phyloP scores from a whole-genome alignment of 2,329 filamentous ascomycete genomes.

The Cytospora piceicola region DNA sequence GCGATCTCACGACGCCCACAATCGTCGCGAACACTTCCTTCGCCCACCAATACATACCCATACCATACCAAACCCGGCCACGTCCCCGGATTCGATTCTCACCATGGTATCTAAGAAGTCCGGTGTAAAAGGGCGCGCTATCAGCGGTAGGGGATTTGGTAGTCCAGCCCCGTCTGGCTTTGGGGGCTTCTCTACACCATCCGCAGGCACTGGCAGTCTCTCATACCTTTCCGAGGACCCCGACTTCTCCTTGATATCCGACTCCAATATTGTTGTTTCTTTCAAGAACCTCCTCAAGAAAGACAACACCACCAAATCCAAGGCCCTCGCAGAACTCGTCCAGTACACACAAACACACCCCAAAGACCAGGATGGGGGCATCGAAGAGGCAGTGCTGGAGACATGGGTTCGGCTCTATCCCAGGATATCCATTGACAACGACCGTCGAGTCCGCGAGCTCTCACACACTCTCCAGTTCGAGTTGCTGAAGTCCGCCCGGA shows the following conservation, averaged over 20 bases:
- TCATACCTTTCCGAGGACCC: constrained; percentile 89
- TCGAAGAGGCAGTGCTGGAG: constrained; percentile 82
- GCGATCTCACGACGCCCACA: not conserved
- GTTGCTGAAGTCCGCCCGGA: constrained; percentile 67
- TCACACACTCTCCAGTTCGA: constrained; percentile 74
- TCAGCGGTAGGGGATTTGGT: constrained; percentile 30
- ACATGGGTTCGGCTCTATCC: constrained; percentile 91
- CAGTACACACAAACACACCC: constrained; percentile 45
- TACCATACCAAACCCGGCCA: too few species aligned
- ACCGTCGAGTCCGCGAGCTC: constrained; percentile 84
- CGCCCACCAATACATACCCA: not conserved
- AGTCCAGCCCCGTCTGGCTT: constrained; percentile 40
- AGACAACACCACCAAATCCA: constrained; percentile 88
- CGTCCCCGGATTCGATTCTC: not conserved
- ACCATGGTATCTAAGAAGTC: constrained; percentile 22
- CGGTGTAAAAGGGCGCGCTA: constrained; percentile 24
- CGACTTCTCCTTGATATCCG: constrained; percentile 75
- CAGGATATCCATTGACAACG: constrained; percentile 85
- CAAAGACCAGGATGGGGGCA: constrained; percentile 58
- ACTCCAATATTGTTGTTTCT: constrained; percentile 82
- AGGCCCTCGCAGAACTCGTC: constrained; percentile 85
- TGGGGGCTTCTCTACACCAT: constrained; percentile 46
- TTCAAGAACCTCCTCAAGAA: constrained; percentile 94
- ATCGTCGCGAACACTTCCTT: not conserved
- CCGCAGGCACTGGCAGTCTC: constrained; percentile 54